phyloP scores from a whole-genome alignment of 192 early-diverging fungal genomes.

The Rhizophagus prolifer region DNA sequence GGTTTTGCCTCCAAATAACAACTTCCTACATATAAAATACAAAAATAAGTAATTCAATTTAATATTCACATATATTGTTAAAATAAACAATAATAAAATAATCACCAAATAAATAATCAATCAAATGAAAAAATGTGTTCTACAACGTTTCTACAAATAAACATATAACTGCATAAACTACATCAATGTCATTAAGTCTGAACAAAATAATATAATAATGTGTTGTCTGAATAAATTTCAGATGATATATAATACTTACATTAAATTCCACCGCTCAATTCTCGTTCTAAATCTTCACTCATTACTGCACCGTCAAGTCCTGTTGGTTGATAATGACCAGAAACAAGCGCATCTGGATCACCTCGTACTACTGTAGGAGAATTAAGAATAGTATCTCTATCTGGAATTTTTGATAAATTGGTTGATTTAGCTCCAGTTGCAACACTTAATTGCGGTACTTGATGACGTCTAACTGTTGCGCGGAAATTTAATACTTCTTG shows the following conservation, averaged over 20 bases:
- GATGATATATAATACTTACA: background rate
- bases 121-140: background rate
- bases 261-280: conserved; percentile 10
- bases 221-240: no score
- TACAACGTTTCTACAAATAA: background rate
- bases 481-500: conserved; percentile 27
- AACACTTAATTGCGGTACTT: conserved; percentile 10
- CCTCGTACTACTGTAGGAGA: conserved; percentile 23
- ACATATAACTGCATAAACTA: background rate
- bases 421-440: background rate
- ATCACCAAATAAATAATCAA: background rate
- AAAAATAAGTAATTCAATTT: no score
- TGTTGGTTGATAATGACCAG: background rate
- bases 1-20: no score
- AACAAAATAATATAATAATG: no score
- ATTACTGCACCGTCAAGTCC: background rate
- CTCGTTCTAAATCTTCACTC: conserved; percentile 20
- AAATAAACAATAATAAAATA: background rate
- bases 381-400: conserved; percentile 31
- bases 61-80: no score
- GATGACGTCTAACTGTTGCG: conserved; percentile 21
- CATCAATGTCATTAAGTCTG: background rate
- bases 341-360: background rate
- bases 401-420: conserved; percentile 24
- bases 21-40: no score